A percentile compares a stretch with the other conserved stretches of the same genome.
These are phyloP conservation scores for Scedosporium dehoogii DNA, from an alignment of 2,329 filamentous ascomycete species.

Conservation along the genomic window DNA sequence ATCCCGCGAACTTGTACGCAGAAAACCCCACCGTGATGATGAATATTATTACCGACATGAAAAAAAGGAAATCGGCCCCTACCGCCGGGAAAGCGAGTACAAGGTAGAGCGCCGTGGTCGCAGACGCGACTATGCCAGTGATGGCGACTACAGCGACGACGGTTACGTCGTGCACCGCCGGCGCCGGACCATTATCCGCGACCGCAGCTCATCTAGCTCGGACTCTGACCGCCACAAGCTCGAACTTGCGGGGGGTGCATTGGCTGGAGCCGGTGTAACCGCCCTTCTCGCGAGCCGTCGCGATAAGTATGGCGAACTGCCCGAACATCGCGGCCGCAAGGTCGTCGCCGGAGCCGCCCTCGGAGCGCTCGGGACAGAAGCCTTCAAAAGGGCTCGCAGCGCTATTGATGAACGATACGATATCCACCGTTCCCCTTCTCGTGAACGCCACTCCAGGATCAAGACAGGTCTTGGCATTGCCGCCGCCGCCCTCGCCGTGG, in stretches of 20 bases:
- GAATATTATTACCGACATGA: conserved; percentile 44
- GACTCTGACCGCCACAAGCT: conserved; percentile 39
- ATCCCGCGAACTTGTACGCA: conserved; percentile 24
- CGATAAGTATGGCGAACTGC: conserved; percentile 37
- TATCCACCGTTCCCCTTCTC: conserved; percentile 23
- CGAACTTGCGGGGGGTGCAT: conserved; percentile 53
- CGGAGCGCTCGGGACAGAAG: conserved; percentile 53
- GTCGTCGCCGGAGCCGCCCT: conserved; percentile 52
- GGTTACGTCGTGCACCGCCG: conserved; percentile 34
- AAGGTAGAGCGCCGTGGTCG: conserved; percentile 21
- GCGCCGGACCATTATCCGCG: conserved; percentile 34
- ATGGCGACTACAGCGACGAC: conserved; percentile 31
- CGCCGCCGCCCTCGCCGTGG: conserved; percentile 52
- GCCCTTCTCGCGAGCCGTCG: conserved; percentile 49
- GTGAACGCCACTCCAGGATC: conserved; percentile 35
- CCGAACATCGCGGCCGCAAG: conserved; percentile 44
- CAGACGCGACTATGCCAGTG: conserved; percentile 23
- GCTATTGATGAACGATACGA: conserved; percentile 46
- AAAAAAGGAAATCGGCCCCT: conserved; percentile 30
- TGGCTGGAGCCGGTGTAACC: conserved; percentile 52
- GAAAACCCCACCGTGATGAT: conserved; percentile 26
- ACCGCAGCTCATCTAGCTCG: conserved; percentile 33
- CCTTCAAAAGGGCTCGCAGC: conserved; percentile 48
- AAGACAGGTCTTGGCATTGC: conserved; percentile 54
- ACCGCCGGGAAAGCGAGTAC: conserved; percentile 20